phyloP scores from a whole-genome alignment of 2,329 filamentous ascomycete genomes.

The Pyricularia pennisetigena region DNA sequence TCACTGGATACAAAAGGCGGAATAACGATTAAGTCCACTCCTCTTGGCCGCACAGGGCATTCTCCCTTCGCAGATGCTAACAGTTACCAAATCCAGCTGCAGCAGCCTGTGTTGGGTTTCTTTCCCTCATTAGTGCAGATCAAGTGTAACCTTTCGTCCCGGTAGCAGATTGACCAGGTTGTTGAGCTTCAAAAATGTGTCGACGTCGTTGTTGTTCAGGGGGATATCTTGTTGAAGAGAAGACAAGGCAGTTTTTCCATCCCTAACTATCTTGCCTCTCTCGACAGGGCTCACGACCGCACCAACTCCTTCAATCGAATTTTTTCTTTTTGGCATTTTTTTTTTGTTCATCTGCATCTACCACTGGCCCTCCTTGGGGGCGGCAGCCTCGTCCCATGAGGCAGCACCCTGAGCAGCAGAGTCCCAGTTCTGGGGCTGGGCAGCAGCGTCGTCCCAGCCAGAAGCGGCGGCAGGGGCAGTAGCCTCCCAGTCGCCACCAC shows the following conservation, averaged over 20 bases:
- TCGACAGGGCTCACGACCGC: slow-evolving; percentile 6
- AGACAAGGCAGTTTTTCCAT: neutral
- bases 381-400: slow-evolving; percentile 37
- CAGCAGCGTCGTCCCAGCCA: slow-evolving; percentile 50
- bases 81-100: slow-evolving; percentile 8
- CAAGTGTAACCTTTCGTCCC: slow-evolving; percentile 40
- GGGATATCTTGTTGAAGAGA: neutral
- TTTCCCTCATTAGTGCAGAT: slow-evolving; percentile 97
- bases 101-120: slow-evolving; percentile 61
- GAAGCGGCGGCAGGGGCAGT: slow-evolving; percentile 47
- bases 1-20: slow-evolving; percentile 28
- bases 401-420: slow-evolving; percentile 40
- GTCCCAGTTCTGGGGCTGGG: slow-evolving; percentile 61
- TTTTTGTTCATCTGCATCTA: slow-evolving; percentile 21
- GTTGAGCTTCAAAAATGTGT: slow-evolving; percentile 4
- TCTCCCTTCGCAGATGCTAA: slow-evolving; percentile 56
- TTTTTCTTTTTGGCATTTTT: slow-evolving; percentile 3
- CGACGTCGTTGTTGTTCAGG: slow-evolving; percentile 3
- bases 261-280: slow-evolving; percentile 9
- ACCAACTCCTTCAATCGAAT: slow-evolving; percentile 1
- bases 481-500: slow-evolving; percentile 76
- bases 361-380: slow-evolving; percentile 42
- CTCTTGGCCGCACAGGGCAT: slow-evolving; percentile 91
- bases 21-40: slow-evolving; percentile 86
- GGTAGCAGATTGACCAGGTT: slow-evolving; percentile 3